A percentile compares a stretch with the other conserved stretches of the same genome.
Conservation (phyloP, 148 eudicot genomes). For the Camellia sinensis region DNA sequence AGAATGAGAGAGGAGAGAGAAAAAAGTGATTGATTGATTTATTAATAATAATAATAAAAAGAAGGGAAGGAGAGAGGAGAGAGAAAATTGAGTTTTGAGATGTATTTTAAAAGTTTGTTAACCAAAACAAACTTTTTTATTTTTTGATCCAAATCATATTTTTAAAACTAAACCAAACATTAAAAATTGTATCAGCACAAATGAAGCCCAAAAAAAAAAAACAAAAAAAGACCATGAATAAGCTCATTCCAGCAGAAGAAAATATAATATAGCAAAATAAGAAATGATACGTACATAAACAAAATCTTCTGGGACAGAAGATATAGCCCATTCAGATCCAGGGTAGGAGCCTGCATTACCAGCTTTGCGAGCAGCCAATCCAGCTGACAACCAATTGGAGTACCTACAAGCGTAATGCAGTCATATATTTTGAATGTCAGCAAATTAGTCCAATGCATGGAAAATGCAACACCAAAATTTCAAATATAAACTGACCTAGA, state of each 20-base stretch:
- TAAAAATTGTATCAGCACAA: no score
- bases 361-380: constrained; percentile 67
- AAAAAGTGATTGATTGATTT: no score
- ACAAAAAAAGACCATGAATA: not conserved
- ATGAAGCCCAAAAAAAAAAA: not conserved
- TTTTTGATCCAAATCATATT: no score
- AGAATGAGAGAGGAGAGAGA: no score
- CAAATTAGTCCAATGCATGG: not conserved
- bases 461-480: not conserved
- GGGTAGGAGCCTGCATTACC: constrained; percentile 46
- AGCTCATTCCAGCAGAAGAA: not conserved
- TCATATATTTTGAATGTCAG: constrained; percentile 8
- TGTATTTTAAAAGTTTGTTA: no score
- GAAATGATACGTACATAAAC: constrained; percentile 50
- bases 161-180: no score
- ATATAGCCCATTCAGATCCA: constrained; percentile 85
- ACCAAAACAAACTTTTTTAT: no score
- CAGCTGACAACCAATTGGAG: constrained; percentile 85
- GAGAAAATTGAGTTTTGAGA: no score
- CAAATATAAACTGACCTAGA: constrained; percentile 54
- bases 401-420: constrained; percentile 43
- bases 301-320: constrained; percentile 79
- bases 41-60: no score
- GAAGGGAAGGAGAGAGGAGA: no score
- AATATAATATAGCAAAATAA: not conserved